Evolutionary conservation across 331 rosid species (phyloP), one percentile per base, ranked within the genome.

Genomic region (Quercus phellos): DNA sequence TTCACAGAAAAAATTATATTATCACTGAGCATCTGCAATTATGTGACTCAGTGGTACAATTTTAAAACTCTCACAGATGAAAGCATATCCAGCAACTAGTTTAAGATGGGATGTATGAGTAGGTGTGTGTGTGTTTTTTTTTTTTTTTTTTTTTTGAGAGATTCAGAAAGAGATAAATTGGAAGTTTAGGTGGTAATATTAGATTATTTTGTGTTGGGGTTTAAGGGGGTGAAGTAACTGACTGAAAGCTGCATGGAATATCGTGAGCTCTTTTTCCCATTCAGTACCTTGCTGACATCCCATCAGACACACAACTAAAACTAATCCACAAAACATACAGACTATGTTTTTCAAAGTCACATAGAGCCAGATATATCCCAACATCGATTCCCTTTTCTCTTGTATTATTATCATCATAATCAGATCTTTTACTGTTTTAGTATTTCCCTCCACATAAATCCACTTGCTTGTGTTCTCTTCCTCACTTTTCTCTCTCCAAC

Each of bases 321-420:
- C 87, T 73, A 79, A 84, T 79, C 81, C 79, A 77, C 75, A 35
- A 80, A 75, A 78, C 83, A 80, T 78, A 78, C 76, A 61, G 70
- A 60, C 77, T 82, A 80, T 82, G 83, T 80, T 85, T 87, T 80
- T 82, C 88, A 87, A 85, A 82, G 81, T 70, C 92, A 87, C 77
- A 88, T 70, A 89, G 77, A 86, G 98, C 89, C 93, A 89, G 88
- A 90, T 85, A 89, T 94, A 87, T 90, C 89, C 88, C 91, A 89
- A 94, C 97, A 89, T 89, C 81, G 97, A 94, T 94, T 83, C 95
- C 93, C 97, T 92, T 92, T 94, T 85, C 80, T 78, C 84, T 85
- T 85, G 89, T 85, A 79, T 79, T 79, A 78, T 86, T 82, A 56
- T 86, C 88, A 84, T 77, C 87, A 77, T 77, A 79, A 56, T 51